A percentile compares a stretch with the other conserved stretches of the same genome.
Conservation (phyloP, 2,329 filamentous ascomycete species). For the Alternaria sp. region DNA sequence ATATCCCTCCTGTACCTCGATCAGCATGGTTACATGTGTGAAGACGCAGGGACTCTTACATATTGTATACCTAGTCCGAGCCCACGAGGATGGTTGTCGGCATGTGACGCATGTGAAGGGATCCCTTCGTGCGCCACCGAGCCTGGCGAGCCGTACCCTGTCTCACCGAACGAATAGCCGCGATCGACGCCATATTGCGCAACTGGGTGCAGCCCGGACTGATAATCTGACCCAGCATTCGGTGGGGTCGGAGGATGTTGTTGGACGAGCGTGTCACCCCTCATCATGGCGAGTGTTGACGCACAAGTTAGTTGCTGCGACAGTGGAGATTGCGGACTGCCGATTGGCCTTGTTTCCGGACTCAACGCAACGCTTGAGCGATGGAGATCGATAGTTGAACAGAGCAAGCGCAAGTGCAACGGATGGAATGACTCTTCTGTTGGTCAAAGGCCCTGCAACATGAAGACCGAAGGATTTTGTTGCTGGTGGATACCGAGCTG, state of each 20-base stretch:
- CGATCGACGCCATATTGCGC: constrained; percentile 52
- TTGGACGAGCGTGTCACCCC: constrained; percentile 42
- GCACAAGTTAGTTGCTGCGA: constrained; percentile 13
- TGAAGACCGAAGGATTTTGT: constrained; percentile 4
- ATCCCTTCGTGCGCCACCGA: constrained; percentile 35
- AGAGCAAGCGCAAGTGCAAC: background rate
- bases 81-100: constrained; percentile 26
- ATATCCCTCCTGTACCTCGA: constrained; percentile 38
- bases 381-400: background rate
- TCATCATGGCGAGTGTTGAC: constrained; percentile 33
- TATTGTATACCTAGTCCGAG: constrained; percentile 42
- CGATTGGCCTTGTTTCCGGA: constrained; percentile 9
- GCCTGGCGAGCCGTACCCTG: constrained; percentile 38
- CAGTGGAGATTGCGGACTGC: constrained; percentile 7
- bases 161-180: constrained; percentile 46
- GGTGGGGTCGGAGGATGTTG: constrained; percentile 48
- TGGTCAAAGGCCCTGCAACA: constrained; percentile 11
- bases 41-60: constrained; percentile 27
- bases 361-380: constrained; percentile 17
- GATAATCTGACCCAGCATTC: constrained; percentile 36
- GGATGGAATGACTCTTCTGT: background rate
- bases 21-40: constrained; percentile 24
- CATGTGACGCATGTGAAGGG: constrained; percentile 36
- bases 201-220: constrained; percentile 50
- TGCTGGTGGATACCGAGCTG: background rate